Evolutionary conservation across 2,329 filamentous ascomycete genomes (phyloP).

Genomic region (Pyrenophora tritici-repentis): DNA sequence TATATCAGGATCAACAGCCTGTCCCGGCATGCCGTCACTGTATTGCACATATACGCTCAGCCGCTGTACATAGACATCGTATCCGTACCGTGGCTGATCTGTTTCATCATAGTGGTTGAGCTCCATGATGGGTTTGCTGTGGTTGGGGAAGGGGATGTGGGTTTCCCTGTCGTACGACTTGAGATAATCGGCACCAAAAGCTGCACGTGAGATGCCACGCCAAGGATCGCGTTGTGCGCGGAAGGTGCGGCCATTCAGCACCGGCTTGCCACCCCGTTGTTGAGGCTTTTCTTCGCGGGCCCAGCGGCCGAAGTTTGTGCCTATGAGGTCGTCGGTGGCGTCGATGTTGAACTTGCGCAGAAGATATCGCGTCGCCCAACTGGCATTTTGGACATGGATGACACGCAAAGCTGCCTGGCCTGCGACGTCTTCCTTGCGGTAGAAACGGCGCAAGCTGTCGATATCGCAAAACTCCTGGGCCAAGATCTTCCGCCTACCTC

Average conservation of each 20-base stretch:
- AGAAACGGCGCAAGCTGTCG: constrained; percentile 52
- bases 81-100: constrained; percentile 53
- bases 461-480: constrained; percentile 56
- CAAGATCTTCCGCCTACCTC: constrained; percentile 51
- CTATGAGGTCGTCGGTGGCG: constrained; percentile 53
- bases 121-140: constrained; percentile 55
- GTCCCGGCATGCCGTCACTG: constrained; percentile 48
- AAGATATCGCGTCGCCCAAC: constrained; percentile 56
- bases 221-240: constrained; percentile 57
- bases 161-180: constrained; percentile 49
- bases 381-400: constrained; percentile 60
- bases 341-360: constrained; percentile 60
- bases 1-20: constrained; percentile 50
- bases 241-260: constrained; percentile 59
- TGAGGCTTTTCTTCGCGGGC: constrained; percentile 55
- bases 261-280: constrained; percentile 56
- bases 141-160: constrained; percentile 21
- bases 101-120: constrained; percentile 55
- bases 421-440: constrained; percentile 44
- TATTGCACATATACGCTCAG: constrained; percentile 58
- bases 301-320: constrained; percentile 57
- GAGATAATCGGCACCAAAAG: constrained; percentile 59
- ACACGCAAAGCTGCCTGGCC: constrained; percentile 46
- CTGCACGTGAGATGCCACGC: constrained; percentile 55
- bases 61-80: constrained; percentile 57